Base-by-base conservation (phyloP, 2,329 filamentous ascomycete species). In the Fusarium ambrosium region DNA sequence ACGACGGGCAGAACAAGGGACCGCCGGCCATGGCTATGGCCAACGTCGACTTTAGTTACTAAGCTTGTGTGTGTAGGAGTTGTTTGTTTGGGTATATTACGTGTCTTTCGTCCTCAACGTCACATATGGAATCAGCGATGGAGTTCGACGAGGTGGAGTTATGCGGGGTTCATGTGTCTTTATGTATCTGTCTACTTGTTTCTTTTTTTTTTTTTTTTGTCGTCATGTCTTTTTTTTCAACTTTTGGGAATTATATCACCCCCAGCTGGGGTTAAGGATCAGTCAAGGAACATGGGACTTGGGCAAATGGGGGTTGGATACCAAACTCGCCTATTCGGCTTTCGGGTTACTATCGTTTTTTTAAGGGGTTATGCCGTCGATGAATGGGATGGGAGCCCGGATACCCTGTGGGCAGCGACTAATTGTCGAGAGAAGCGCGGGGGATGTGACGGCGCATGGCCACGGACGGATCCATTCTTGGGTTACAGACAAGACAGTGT, bases 21-120 rank as follows among this genome's bases (percentile, higher is more conserved):
- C 76, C 89, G 75, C 85, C 88, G 43, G 85, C 88, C 71, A 84
- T 92, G 83, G 89, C 88, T 66, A 86, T 92, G 83, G 89, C 88
- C 69, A 86, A 89, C 79, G 88, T 92, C 75, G 89, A 92, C 82
- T 89, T 92, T 73, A 91, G 87, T 81, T 91, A 92, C 77, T 92
- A 84, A 88, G 70, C 67, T 66, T 45, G 37, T 39, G 62, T 55
- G 65, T 60, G 34, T 55, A 10, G 64, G 67, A 64, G 61, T 76
- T 71, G 70, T 76, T 77, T 78, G 74, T 80, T 72, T 80, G 48
- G 48, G 18, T 55, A 79, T 76, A 77, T 72, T 73, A 75, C 70
- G 63, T 76, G 67, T 74, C 62, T 74, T 78, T 72, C 70, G 65
- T 68, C 66, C 72, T 66, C 77, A 64, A 77, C 70, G 78, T 78